Evolutionary conservation across 495 filamentous ascomycete genomes (phyloP).

Genomic region (Pyrenula massariospora): DNA sequence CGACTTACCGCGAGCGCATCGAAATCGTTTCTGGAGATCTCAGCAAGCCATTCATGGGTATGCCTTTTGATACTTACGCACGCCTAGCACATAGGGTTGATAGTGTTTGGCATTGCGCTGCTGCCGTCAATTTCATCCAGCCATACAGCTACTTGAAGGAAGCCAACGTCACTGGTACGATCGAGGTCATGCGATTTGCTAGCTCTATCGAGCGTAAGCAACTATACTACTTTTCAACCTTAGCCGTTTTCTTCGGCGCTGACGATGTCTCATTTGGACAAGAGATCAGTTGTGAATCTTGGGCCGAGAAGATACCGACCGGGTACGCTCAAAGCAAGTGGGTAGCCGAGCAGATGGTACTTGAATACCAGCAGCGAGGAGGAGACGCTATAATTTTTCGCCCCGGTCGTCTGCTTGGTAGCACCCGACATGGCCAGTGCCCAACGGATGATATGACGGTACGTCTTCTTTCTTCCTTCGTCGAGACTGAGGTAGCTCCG

Average conservation of each 20-base stretch:
- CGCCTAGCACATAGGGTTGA: neutral
- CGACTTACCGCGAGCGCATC: neutral
- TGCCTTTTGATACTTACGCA: neutral
- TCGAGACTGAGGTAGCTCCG: neutral
- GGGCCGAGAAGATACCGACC: neutral
- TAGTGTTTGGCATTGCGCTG: constrained; percentile 11
- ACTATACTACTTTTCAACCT: constrained; percentile 14
- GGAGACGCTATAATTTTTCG: neutral
- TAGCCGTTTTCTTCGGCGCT: neutral
- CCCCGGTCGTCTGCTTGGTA: neutral
- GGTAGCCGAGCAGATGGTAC: constrained; percentile 12
- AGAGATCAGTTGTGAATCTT: neutral
- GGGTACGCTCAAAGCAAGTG: constrained; percentile 16
- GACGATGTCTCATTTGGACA: neutral
- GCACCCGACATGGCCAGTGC: neutral
- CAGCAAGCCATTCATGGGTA: neutral
- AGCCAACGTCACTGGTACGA: constrained; percentile 11
- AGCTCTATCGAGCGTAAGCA: constrained; percentile 6
- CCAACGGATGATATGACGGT: neutral
- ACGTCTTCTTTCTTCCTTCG: neutral
- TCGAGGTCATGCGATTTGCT: constrained; percentile 8
- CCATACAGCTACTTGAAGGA: constrained; percentile 9
- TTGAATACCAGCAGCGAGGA: neutral
- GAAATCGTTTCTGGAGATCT: neutral
- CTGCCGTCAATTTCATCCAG: constrained; percentile 11